phyloP scores from a whole-genome alignment of 805 yeast species.

The Hanseniaspora guilliermondii region DNA sequence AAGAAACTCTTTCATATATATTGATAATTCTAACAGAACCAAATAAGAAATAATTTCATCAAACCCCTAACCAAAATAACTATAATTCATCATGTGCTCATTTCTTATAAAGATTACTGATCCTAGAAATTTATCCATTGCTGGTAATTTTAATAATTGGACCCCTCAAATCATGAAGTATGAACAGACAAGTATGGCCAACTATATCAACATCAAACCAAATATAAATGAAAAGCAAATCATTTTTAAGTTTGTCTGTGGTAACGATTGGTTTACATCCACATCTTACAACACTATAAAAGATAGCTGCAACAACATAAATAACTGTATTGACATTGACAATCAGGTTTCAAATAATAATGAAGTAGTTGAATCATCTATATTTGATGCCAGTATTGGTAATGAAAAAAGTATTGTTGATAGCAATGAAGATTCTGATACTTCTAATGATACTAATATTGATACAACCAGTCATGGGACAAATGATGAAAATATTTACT shows the following conservation, averaged over 20 bases:
- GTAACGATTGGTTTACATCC: neutral
- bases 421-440: neutral
- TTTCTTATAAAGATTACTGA: neutral
- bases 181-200: neutral
- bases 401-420: neutral
- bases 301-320: neutral
- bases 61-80: too few species aligned
- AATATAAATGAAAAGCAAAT: neutral
- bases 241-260: slow-evolving; percentile 1
- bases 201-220: neutral
- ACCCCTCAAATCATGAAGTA: slow-evolving; percentile 8
- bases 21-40: too few species aligned
- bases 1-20: too few species aligned
- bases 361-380: neutral
- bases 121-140: neutral
- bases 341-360: neutral
- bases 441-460: neutral
- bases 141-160: slow-evolving; percentile 13
- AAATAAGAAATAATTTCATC: too few species aligned
- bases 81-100: neutral
- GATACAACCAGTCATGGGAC: slow-evolving; percentile 9
- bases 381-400: neutral
- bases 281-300: neutral
- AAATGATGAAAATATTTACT: neutral
- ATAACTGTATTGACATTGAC: neutral